Conservation (phyloP, 2,329 filamentous ascomycete genomes). For the Aschersonia sp. region DNA sequence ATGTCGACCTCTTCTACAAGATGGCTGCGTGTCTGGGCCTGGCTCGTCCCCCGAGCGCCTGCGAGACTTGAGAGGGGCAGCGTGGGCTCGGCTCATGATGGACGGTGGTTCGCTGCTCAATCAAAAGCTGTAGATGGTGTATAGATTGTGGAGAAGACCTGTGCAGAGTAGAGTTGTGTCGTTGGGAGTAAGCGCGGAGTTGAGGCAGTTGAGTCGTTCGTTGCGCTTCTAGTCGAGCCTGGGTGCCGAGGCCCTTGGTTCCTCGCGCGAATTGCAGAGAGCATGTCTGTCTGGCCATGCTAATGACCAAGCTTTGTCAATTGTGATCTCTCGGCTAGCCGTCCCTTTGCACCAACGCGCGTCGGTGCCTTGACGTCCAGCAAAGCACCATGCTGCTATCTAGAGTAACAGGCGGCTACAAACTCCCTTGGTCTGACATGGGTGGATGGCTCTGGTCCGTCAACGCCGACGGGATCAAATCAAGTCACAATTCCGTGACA, state of each 20-base stretch:
- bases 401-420: no score
- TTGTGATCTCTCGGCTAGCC: no score
- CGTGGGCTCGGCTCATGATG: constrained; percentile 3
- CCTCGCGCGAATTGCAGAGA: neutral
- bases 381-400: no score
- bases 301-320: no score
- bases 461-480: neutral
- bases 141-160: neutral
- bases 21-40: constrained; percentile 55
- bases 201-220: neutral
- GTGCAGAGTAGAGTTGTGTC: neutral
- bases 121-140: neutral
- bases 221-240: neutral
- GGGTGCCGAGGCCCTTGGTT: no score
- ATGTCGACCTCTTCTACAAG: constrained; percentile 61
- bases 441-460: no score
- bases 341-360: no score
- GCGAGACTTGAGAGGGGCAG: constrained; percentile 11
- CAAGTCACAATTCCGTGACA: neutral
- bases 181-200: neutral
- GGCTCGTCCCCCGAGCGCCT: constrained; percentile 11
- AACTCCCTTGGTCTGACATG: no score
- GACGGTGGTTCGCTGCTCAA: neutral
- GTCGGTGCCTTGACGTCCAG: no score
- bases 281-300: neutral